A percentile compares a stretch with the other conserved stretches of the same genome.
phyloP scores from a whole-genome alignment of 495 filamentous ascomycete genomes.

The Aspergillus sclerotioniger region DNA sequence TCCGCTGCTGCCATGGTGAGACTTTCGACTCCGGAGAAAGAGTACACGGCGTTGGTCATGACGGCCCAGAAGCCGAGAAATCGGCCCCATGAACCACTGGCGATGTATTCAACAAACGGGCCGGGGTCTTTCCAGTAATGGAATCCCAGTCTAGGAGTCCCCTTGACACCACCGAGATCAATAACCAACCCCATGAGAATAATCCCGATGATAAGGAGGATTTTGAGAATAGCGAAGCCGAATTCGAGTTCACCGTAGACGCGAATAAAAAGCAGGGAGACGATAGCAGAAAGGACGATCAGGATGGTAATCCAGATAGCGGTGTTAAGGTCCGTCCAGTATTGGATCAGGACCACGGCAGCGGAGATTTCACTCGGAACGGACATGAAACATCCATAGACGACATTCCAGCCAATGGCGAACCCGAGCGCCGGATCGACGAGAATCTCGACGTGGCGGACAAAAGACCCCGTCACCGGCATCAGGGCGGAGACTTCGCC shows the following conservation, averaged over 20 bases:
- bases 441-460: constrained; percentile 48
- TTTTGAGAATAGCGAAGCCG: constrained; percentile 42
- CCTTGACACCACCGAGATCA: constrained; percentile 37
- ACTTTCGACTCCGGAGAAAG: constrained; percentile 55
- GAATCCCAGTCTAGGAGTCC: constrained; percentile 36
- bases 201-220: constrained; percentile 51
- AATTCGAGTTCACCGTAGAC: constrained; percentile 46
- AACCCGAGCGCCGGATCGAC: constrained; percentile 61
- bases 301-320: constrained; percentile 56
- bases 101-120: constrained; percentile 48
- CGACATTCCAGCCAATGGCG: constrained; percentile 58
- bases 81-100: constrained; percentile 33
- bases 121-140: constrained; percentile 51
- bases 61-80: constrained; percentile 62
- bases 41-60: constrained; percentile 59
- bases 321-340: constrained; percentile 55
- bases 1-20: constrained; percentile 53
- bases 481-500: constrained; percentile 45
- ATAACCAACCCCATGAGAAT: constrained; percentile 51
- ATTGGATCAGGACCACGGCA: constrained; percentile 57
- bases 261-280: constrained; percentile 54
- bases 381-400: constrained; percentile 56
- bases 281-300: constrained; percentile 51
- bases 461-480: constrained; percentile 46
- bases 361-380: constrained; percentile 64